Percentiles rank a stretch among this genome's conserved stretches.
These are phyloP conservation scores for Oryza longistaminata DNA, from an alignment of 176 grass and related monocot species.

Conservation along the genomic window DNA sequence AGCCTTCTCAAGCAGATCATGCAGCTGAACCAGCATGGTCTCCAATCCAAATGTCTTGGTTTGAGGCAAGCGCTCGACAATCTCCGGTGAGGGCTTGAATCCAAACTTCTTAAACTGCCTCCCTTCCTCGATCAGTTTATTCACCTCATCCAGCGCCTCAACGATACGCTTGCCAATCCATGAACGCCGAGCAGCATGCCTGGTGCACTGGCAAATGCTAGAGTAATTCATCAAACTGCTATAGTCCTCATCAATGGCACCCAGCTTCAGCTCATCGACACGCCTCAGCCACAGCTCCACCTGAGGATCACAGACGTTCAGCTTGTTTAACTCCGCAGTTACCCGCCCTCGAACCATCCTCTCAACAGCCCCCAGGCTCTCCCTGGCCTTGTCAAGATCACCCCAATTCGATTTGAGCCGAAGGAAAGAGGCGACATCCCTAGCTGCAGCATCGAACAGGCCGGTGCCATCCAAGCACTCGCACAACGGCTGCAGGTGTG, in stretches of 20 bases:
- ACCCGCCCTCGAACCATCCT: neutral
- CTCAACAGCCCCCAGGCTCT: conserved; percentile 19
- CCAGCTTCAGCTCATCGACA: conserved; percentile 28
- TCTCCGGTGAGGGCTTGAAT: conserved; percentile 15
- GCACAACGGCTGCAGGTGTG: conserved; percentile 20
- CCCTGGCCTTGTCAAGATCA: conserved; percentile 30
- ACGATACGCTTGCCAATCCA: conserved; percentile 39
- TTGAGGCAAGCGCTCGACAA: conserved; percentile 18
- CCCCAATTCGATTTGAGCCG: conserved; percentile 42
- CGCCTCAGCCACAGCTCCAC: conserved; percentile 49
- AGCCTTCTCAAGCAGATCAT: conserved; percentile 38
- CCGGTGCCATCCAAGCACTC: conserved; percentile 38
- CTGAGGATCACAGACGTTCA: conserved; percentile 44
- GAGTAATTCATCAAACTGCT: neutral
- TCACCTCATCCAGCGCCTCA: conserved; percentile 38
- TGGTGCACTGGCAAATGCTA: conserved; percentile 49
- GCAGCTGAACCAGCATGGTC: conserved; percentile 30
- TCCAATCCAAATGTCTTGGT: conserved; percentile 55
- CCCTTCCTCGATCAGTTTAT: conserved; percentile 35
- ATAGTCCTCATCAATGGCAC: conserved; percentile 41
- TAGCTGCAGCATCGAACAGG: neutral
- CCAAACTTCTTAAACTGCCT: conserved; percentile 31
- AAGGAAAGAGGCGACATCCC: conserved; percentile 41
- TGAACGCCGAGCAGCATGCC: conserved; percentile 31
- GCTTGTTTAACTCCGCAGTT: conserved; percentile 11